These are phyloP conservation scores for Lathyrus oleraceus DNA, from an alignment of 306 rosid genomes.

Conservation along the genomic window DNA sequence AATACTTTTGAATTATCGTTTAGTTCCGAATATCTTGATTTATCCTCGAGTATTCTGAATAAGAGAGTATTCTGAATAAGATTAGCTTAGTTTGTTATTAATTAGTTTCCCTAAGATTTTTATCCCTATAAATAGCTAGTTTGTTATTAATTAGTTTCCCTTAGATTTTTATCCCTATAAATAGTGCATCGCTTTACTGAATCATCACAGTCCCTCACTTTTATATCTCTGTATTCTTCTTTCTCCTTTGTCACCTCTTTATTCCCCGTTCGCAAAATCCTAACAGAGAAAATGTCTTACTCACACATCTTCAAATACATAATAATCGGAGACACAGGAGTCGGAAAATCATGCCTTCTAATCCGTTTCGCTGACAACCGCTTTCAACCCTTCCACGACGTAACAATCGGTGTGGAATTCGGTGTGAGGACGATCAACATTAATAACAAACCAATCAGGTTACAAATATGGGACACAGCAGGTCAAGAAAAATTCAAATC, in stretches of 20 bases:
- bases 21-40: too few species aligned
- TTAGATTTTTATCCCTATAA: not conserved
- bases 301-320: constrained; percentile 91
- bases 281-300: constrained; percentile 57
- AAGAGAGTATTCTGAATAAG: too few species aligned
- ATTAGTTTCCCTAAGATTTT: too few species aligned
- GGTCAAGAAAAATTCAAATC: not conserved
- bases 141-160: too few species aligned
- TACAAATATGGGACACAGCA: not conserved
- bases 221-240: not conserved
- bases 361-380: not conserved
- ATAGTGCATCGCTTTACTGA: not conserved
- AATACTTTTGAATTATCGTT: too few species aligned
- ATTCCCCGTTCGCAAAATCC: not conserved
- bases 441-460: not conserved
- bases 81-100: too few species aligned
- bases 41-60: too few species aligned
- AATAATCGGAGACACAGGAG: constrained; percentile 97
- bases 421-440: not conserved
- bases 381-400: not conserved
- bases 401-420: not conserved
- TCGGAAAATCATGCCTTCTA: constrained; percentile 92
- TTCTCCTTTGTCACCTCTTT: not conserved
- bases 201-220: not conserved
- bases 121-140: too few species aligned